Evolutionary conservation across 257 asterid species (phyloP), one percentile per base, ranked within the genome.

Genomic region (Forsythia suspensa): DNA sequence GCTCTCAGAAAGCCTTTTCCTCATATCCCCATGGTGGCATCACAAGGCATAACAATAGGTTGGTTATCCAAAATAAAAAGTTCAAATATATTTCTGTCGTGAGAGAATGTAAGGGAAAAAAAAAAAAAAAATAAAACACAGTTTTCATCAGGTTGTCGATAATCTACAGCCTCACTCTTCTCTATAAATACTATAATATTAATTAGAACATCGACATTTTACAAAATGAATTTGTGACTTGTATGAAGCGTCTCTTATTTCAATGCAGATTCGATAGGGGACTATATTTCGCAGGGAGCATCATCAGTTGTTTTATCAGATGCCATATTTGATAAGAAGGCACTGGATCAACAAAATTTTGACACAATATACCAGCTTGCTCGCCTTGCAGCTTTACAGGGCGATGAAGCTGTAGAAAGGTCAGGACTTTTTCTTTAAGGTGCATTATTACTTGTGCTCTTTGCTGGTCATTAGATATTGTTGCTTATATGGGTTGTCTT

Each of bases 21-120:
- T 76, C 92, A 90, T 63, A 91, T 92, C 80, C 95, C 96, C 16
- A 46, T 94, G 89, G 93, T 92, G 68, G 98, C 97, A 77, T 92
- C 98, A 79, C 98, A 94, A 84, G 98, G 98, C 85, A 86, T 94
- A 75, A 73, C 86, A 61, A 57, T 90, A 84, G 98, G 98, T 94
- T 46, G 76, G 90, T 79, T 73, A 63, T 73, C 68, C 52, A 78
- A 70, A 68, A 29, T 24, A 52, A 7, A 6, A 55, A 16, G 10
- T n/a, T 24, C 24, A 7, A 63, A 8, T 24, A 10, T 63, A 63
- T 11, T 63, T 20, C 24, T 63, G 15, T 8, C 3, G 0, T 29
- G 39, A 11, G 16, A 61, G 34, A 29, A 29, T 29, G 34, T 29
- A 29, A 29, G 34, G 34, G 16, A 0, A 6, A 59, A 10, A 20